Conservation (phyloP, 192 early-diverging fungal genomes). For the Podila horticola region DNA sequence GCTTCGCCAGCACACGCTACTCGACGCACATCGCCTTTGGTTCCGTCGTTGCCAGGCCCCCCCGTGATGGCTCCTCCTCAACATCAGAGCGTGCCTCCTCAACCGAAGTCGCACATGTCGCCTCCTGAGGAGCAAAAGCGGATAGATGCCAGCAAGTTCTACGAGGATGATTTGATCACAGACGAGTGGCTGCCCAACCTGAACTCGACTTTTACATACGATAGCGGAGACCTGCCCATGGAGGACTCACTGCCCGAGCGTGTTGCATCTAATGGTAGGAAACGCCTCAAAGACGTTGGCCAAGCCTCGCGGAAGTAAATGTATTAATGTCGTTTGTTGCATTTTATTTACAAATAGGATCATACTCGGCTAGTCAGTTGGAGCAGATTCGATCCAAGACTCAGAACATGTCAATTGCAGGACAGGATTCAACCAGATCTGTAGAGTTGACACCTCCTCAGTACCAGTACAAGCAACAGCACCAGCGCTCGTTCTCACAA, state of each 20-base stretch:
- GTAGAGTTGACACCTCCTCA: constrained; percentile 1
- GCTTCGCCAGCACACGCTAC: constrained; percentile 35
- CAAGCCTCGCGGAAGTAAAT: no score
- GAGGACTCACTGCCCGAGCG: constrained; percentile 39
- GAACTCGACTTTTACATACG: constrained; percentile 8
- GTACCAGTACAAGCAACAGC: constrained; percentile 3
- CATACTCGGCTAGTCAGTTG: constrained; percentile 23
- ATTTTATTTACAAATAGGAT: constrained; percentile 7
- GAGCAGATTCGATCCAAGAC: constrained; percentile 28
- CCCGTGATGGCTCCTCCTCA: background rate
- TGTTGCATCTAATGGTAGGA: constrained; percentile 11
- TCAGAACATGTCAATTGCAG: background rate
- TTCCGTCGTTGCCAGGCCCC: background rate
- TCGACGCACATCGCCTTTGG: constrained; percentile 27
- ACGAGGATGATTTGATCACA: constrained; percentile 25
- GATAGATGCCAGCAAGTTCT: constrained; percentile 17
- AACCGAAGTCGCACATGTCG: constrained; percentile 21
- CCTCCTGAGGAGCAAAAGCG: constrained; percentile 4
- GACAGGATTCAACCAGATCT: constrained; percentile 4
- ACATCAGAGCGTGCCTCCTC: background rate
- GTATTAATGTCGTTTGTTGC: background rate
- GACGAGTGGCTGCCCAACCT: constrained; percentile 43
- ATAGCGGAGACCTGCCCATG: constrained; percentile 11
- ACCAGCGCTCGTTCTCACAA: constrained; percentile 42
- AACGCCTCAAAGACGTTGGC: background rate